Conservation (phyloP, 371 early-diverging fungal species). For the Thermomucor indicae-seudaticae region DNA sequence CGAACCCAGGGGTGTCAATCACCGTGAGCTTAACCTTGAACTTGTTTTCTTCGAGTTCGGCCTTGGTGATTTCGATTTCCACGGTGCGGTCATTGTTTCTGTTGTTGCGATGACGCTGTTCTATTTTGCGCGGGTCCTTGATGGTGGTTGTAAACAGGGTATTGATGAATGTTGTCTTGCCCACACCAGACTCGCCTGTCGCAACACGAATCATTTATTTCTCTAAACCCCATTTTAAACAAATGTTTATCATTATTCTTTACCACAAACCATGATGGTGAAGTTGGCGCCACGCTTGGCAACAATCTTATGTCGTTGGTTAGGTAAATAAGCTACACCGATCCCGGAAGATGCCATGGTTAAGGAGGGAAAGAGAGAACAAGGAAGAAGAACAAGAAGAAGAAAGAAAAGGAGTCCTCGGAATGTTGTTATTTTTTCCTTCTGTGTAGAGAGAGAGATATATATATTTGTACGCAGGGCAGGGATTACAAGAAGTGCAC, state of each 20-base stretch:
- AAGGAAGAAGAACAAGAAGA: constrained; percentile 1
- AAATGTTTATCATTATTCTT: constrained; percentile 10
- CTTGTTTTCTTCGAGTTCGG: constrained; percentile 94
- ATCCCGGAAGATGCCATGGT: constrained; percentile 60
- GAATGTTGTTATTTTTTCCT: too few relatives aligned
- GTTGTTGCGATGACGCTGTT: constrained; percentile 29
- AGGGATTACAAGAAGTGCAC: too few relatives aligned
- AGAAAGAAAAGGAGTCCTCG: constrained; percentile 4
- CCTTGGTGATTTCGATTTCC: constrained; percentile 55
- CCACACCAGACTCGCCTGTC: constrained; percentile 53
- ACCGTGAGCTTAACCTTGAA: constrained; percentile 91
- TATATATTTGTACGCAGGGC: too few relatives aligned
- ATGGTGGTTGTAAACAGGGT: constrained; percentile 66
- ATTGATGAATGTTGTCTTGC: constrained; percentile 77
- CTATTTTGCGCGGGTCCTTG: constrained; percentile 48
- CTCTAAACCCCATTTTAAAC: neutral
- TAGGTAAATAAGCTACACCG: constrained; percentile 97
- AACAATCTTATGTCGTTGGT: constrained; percentile 94
- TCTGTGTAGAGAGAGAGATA: too few relatives aligned
- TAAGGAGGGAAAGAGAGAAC: neutral
- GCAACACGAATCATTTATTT: neutral
- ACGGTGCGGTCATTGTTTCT: constrained; percentile 57
- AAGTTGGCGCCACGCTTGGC: constrained; percentile 89
- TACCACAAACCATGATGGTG: constrained; percentile 97
- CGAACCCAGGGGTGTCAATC: constrained; percentile 89